A percentile compares a stretch with the other conserved stretches of the same genome.
These are phyloP conservation scores for Pseudozyma pruni DNA, from an alignment of 1,284 basidiomycete species.

Conservation along the genomic window DNA sequence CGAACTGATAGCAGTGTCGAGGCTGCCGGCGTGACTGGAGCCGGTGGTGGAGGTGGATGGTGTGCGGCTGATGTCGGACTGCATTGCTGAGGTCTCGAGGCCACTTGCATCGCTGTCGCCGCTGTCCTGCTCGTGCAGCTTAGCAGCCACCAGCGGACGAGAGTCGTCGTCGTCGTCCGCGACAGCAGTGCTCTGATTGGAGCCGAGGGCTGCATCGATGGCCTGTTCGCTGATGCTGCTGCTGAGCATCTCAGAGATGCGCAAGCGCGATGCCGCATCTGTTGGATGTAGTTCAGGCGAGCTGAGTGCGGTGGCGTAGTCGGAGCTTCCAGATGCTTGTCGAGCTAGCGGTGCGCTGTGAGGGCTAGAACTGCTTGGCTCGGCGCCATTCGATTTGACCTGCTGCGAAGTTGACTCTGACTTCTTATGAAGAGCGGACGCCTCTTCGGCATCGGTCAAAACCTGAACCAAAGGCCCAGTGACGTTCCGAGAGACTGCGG, in stretches of 20 bases:
- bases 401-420: background rate
- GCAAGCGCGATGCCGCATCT: background rate
- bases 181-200: background rate
- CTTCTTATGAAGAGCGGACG: conserved; percentile 10
- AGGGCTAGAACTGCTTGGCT: background rate
- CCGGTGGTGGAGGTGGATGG: conserved; percentile 61
- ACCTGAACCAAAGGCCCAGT: conserved; percentile 43
- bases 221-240: conserved; percentile 18
- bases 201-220: conserved; percentile 18
- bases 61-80: conserved; percentile 63
- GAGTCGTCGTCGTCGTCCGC: background rate
- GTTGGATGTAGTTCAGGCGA: conserved; percentile 19
- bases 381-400: background rate
- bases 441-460: conserved; percentile 33
- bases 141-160: conserved; percentile 9
- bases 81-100: conserved; percentile 24
- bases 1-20: conserved; percentile 53
- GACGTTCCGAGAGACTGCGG: conserved; percentile 42
- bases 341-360: conserved; percentile 4
- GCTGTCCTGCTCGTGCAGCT: conserved; percentile 23
- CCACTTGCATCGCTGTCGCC: conserved; percentile 20
- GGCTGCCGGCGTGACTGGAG: conserved; percentile 45
- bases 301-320: conserved; percentile 30
- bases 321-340: conserved; percentile 13
- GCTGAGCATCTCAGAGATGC: conserved; percentile 6